Evolutionary conservation across 2,329 filamentous ascomycete genomes (phyloP).

Genomic region (Fusarium ambrosium): DNA sequence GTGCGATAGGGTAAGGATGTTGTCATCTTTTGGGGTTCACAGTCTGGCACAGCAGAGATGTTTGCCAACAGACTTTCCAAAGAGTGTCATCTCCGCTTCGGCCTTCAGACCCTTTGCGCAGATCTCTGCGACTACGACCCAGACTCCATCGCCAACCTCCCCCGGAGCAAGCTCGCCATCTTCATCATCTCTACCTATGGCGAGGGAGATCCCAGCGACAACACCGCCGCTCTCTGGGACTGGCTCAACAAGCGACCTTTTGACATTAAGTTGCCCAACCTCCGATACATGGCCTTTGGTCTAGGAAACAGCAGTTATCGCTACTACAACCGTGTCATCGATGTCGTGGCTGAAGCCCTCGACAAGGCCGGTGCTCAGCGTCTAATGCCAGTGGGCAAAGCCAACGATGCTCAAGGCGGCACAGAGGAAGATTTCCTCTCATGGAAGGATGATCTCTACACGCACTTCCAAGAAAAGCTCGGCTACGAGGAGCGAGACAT

Average conservation of each 20-base stretch:
- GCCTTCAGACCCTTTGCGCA: conserved; percentile 87
- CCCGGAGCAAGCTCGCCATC: conserved; percentile 47
- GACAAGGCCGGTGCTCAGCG: conserved; percentile 46
- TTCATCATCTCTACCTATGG: conserved; percentile 57
- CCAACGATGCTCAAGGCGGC: conserved; percentile 50
- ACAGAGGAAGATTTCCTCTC: conserved; percentile 55
- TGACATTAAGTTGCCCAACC: conserved; percentile 28
- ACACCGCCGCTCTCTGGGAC: conserved; percentile 50
- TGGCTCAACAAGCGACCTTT: conserved; percentile 42
- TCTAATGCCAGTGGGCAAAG: conserved; percentile 47
- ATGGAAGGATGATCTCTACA: conserved; percentile 52
- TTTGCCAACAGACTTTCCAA: conserved; percentile 90
- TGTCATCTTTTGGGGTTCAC: conserved; percentile 93
- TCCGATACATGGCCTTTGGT: conserved; percentile 55
- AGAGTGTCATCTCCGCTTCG: conserved; percentile 89
- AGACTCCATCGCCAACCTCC: conserved; percentile 51
- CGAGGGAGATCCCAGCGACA: conserved; percentile 58
- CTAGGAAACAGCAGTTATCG: conserved; percentile 57
- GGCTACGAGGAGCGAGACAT: conserved; percentile 41
- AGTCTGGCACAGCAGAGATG: conserved; percentile 95
- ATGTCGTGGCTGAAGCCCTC: conserved; percentile 44
- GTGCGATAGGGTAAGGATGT: conserved; percentile 76
- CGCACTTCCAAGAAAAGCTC: conserved; percentile 34
- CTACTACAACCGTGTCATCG: conserved; percentile 55
- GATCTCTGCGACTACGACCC: conserved; percentile 63